Percentiles rank a stretch among this genome's conserved stretches.
These are phyloP conservation scores for Fermentozyma sake DNA, from an alignment of 1,139 yeast species.

Conservation along the genomic window DNA sequence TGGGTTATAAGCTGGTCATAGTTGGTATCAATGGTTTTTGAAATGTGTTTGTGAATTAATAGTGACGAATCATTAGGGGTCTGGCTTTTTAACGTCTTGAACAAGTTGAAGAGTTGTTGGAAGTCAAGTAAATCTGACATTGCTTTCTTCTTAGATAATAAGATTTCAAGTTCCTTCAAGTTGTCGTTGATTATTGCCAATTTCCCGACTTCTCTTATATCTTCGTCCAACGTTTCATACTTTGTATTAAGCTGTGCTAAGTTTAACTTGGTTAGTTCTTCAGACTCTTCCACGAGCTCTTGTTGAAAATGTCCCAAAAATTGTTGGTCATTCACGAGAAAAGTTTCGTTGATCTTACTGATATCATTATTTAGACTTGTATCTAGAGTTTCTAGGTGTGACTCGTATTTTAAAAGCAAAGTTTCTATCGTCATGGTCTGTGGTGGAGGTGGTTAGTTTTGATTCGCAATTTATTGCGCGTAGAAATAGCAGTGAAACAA, in stretches of 20 bases:
- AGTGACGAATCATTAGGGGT: conserved; percentile 3
- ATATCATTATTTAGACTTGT: too few relatives aligned
- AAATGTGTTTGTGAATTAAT: conserved; percentile 7
- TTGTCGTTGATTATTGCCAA: conserved; percentile 3
- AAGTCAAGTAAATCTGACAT: conserved; percentile 12
- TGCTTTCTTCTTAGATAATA: conserved; percentile 9
- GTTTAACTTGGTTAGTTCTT: conserved; percentile 3
- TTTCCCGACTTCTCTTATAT: conserved; percentile 6
- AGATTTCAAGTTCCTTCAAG: conserved; percentile 7
- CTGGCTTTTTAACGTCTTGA: conserved; percentile 4
- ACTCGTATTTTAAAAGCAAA: too few relatives aligned
- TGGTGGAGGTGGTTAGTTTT: too few relatives aligned
- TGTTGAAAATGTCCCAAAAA: too few relatives aligned
- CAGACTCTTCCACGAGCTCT: conserved; percentile 1
- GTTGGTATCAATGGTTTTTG: conserved; percentile 4
- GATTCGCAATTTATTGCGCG: too few relatives aligned
- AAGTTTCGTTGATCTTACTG: too few relatives aligned
- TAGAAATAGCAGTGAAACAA: too few relatives aligned
- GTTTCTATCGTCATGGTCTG: too few relatives aligned
- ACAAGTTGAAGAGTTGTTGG: conserved; percentile 10
- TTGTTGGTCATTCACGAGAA: too few relatives aligned
- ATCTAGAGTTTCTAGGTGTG: too few relatives aligned
- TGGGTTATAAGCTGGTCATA: conserved; percentile 10
- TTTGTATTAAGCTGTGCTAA: conserved; percentile 9
- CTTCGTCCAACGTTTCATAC: conserved; percentile 5